These are phyloP conservation scores for Ophiocordyceps polyrhachis-furcata DNA, from an alignment of 2,329 filamentous ascomycete species.

Conservation along the genomic window DNA sequence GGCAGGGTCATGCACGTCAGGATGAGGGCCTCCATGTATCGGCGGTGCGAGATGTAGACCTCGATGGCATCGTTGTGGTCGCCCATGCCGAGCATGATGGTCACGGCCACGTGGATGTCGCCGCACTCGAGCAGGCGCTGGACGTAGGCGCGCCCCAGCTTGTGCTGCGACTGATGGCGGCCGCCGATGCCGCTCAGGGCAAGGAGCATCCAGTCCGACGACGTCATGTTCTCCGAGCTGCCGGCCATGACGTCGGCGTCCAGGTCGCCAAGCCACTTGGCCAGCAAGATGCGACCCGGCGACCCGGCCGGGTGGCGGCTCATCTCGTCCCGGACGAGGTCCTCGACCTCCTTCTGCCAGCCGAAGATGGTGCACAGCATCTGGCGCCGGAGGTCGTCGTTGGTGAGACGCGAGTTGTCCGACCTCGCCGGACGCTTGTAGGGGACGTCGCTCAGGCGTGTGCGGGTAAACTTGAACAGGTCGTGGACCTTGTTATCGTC, in stretches of 20 bases:
- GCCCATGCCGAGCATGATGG: slow-evolving; percentile 80
- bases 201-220: slow-evolving; percentile 91
- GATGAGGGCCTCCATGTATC: slow-evolving; percentile 83
- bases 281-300: slow-evolving; percentile 60
- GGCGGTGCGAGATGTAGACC: slow-evolving; percentile 80
- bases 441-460: slow-evolving; percentile 62
- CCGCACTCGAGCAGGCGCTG: slow-evolving; percentile 77
- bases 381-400: slow-evolving; percentile 66
- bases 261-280: slow-evolving; percentile 84
- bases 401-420: slow-evolving; percentile 43
- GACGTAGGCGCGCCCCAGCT: slow-evolving; percentile 77
- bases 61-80: slow-evolving; percentile 92
- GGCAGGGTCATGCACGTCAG: slow-evolving; percentile 71
- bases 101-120: slow-evolving; percentile 80
- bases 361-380: slow-evolving; percentile 93
- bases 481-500: slow-evolving; percentile 54
- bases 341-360: slow-evolving; percentile 72
- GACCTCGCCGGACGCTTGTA: slow-evolving; percentile 50
- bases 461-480: slow-evolving; percentile 71
- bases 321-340: slow-evolving; percentile 71
- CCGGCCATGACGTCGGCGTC: slow-evolving; percentile 65
- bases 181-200: slow-evolving; percentile 77
- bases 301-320: slow-evolving; percentile 54
- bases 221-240: slow-evolving; percentile 72
- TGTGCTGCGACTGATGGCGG: slow-evolving; percentile 55